Conservation (phyloP, 2,329 filamentous ascomycete species). For the Nemania abortiva region DNA sequence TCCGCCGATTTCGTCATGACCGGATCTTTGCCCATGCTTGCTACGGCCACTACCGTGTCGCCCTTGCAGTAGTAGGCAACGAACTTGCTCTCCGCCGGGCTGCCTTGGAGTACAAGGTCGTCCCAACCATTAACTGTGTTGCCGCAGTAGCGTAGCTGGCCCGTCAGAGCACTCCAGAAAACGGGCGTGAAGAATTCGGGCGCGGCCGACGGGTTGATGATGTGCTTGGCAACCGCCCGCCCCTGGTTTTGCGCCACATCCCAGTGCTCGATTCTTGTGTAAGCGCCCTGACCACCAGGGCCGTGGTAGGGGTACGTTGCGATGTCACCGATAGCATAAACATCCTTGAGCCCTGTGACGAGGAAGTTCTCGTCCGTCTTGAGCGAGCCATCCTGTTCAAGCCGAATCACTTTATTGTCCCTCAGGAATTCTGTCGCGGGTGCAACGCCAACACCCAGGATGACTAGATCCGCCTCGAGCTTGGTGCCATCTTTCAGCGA, state of each 20-base stretch:
- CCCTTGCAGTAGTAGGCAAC: constrained; percentile 89
- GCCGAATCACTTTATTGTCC: constrained; percentile 74
- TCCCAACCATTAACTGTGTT: constrained; percentile 88
- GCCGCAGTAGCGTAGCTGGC: constrained; percentile 92
- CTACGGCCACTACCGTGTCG: constrained; percentile 88
- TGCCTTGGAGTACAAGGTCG: constrained; percentile 83
- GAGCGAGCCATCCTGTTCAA: constrained; percentile 89
- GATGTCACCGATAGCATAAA: constrained; percentile 95
- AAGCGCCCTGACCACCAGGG: constrained; percentile 80
- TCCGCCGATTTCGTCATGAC: constrained; percentile 85
- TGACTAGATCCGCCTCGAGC: constrained; percentile 88
- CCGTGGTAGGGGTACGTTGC: constrained; percentile 95
- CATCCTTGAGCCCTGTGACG: constrained; percentile 80
- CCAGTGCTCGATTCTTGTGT: constrained; percentile 95
- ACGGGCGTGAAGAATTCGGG: constrained; percentile 86
- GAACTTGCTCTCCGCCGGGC: constrained; percentile 82
- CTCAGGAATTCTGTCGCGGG: constrained; percentile 87
- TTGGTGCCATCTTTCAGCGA: constrained; percentile 86
- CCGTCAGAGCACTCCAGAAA: constrained; percentile 95
- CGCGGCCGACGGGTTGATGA: constrained; percentile 72
- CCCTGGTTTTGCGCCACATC: constrained; percentile 96
- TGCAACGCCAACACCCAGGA: constrained; percentile 89
- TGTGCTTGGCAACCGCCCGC: constrained; percentile 81
- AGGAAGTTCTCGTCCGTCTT: constrained; percentile 83
- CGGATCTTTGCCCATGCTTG: constrained; percentile 91